Evolutionary conservation across 768 basidiomycete species (phyloP).

Genomic region (Clitopilus hobsonii): DNA sequence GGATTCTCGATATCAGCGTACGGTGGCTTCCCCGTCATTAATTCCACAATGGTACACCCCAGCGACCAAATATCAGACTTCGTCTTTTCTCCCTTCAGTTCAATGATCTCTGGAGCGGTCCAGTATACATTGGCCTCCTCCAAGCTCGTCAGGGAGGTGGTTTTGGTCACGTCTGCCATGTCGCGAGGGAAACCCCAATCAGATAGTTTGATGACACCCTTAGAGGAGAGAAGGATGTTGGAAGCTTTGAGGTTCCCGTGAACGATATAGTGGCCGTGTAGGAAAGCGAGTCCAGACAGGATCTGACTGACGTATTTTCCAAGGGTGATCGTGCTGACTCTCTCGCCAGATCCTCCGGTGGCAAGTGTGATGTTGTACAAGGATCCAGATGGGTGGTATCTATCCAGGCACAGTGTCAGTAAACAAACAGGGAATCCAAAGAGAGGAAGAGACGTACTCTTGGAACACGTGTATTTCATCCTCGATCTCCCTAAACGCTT

Average conservation of each 20-base stretch:
- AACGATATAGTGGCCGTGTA: conserved; percentile 85
- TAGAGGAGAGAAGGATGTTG: conserved; percentile 96
- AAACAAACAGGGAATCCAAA: too few species aligned
- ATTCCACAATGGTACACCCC: conserved; percentile 90
- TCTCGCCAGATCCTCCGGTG: conserved; percentile 91
- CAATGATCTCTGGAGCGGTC: conserved; percentile 99
- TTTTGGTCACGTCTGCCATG: conserved; percentile 84
- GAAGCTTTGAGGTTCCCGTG: conserved; percentile 98
- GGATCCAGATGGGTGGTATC: too few species aligned
- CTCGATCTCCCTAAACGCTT: too few species aligned
- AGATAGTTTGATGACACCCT: conserved; percentile 92
- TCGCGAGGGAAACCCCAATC: conserved; percentile 99
- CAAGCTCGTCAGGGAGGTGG: conserved; percentile 81
- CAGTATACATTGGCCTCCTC: conserved; percentile 93
- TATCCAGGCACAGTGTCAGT: too few species aligned
- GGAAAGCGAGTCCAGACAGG: conserved; percentile 89
- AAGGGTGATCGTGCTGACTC: conserved; percentile 86
- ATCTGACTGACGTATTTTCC: conserved; percentile 95
- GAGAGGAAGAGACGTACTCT: too few species aligned
- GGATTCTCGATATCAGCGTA: conserved; percentile 86
- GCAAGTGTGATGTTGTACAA: too few species aligned
- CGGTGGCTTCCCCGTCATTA: conserved; percentile 88
- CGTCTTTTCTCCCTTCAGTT: conserved; percentile 87
- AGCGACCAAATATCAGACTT: conserved; percentile 96
- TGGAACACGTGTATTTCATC: too few species aligned